These are phyloP conservation scores for Agaricus subrufescens DNA, from an alignment of 768 basidiomycete genomes.

Conservation along the genomic window DNA sequence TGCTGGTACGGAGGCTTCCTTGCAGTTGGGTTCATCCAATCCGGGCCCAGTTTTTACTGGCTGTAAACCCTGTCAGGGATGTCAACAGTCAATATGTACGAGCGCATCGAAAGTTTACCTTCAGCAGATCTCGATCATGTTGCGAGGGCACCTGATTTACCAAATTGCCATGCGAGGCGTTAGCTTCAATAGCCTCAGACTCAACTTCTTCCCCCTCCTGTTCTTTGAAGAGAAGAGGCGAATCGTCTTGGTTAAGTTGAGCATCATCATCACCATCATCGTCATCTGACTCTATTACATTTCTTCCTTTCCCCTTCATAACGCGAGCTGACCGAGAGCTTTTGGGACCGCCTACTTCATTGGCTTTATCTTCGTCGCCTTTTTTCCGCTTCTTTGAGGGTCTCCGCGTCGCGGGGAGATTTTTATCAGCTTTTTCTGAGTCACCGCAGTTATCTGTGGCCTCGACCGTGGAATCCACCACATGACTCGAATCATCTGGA, in stretches of 20 bases:
- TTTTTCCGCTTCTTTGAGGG: slow-evolving; percentile 25
- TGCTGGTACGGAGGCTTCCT: slow-evolving; percentile 5
- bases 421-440: not conserved
- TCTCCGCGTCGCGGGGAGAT: not conserved
- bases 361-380: slow-evolving; percentile 20
- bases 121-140: not conserved
- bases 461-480: not conserved
- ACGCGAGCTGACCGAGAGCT: slow-evolving; percentile 6
- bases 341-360: slow-evolving; percentile 11
- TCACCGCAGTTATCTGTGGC: not conserved
- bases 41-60: not conserved
- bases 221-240: not conserved
- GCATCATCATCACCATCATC: slow-evolving; percentile 31
- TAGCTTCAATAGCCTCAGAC: slow-evolving; percentile 12
- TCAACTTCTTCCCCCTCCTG: not conserved
- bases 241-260: slow-evolving; percentile 2
- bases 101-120: not conserved
- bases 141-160: slow-evolving; percentile 13
- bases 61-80: not conserved
- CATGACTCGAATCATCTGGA: not conserved
- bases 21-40: not conserved
- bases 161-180: slow-evolving; percentile 7
- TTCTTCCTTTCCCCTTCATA: slow-evolving; percentile 20
- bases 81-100: not conserved
- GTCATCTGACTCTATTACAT: slow-evolving; percentile 26